Conservation (phyloP, 345 rosid species). For the Nephelium lappaceum region DNA sequence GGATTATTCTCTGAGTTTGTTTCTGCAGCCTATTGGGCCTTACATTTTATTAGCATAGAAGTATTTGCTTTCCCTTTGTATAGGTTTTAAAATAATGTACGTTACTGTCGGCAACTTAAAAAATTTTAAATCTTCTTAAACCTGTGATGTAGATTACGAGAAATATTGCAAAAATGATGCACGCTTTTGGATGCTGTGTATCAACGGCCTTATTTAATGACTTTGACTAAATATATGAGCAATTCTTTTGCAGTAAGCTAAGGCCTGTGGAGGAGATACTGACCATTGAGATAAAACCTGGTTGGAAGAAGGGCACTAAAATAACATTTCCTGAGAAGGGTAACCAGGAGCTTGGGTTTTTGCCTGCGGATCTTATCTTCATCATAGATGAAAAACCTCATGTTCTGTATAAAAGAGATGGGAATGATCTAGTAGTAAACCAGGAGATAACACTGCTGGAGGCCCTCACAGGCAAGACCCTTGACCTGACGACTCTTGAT, state of each 20-base stretch:
- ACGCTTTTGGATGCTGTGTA: not conserved
- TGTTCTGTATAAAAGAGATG: constrained; percentile 74
- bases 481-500: constrained; percentile 66
- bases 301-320: constrained; percentile 98
- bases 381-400: constrained; percentile 90
- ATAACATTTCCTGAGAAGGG: constrained; percentile 90
- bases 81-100: not conserved
- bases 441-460: constrained; percentile 84
- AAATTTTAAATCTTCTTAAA: constrained; percentile 2
- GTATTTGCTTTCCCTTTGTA: not conserved
- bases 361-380: constrained; percentile 80
- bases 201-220: constrained; percentile 2
- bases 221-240: constrained; percentile 20
- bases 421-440: constrained; percentile 71
- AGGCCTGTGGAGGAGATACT: constrained; percentile 71
- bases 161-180: not conserved
- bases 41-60: not conserved
- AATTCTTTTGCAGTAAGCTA: constrained; percentile 52
- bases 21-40: not conserved
- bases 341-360: constrained; percentile 75
- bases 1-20: not conserved
- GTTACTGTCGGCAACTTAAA: not conserved
- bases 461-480: constrained; percentile 80
- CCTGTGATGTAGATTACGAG: constrained; percentile 1
- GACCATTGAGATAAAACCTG: constrained; percentile 86